These are phyloP conservation scores for Tetragonia tetragonoides DNA, from an alignment of 148 eudicot genomes.

Conservation along the genomic window DNA sequence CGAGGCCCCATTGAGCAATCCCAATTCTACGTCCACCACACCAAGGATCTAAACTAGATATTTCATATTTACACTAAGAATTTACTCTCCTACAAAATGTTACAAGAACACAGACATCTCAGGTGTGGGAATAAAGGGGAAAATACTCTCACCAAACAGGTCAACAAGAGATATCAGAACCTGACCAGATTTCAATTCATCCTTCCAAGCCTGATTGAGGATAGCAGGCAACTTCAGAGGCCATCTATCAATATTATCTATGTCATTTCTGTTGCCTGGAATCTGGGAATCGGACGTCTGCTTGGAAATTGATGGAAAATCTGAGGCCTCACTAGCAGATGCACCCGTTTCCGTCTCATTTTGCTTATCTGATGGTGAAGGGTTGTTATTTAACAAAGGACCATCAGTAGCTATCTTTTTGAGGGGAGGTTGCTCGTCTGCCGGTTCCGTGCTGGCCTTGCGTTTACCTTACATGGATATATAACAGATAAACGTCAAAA, in stretches of 20 bases:
- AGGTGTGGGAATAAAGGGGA: constrained; percentile 58
- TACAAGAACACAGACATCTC: constrained; percentile 58
- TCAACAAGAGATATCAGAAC: constrained; percentile 49
- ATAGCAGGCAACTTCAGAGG: constrained; percentile 37
- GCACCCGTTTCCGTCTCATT: constrained; percentile 23
- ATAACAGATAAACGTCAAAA: background rate
- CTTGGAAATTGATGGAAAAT: constrained; percentile 31
- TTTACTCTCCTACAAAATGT: constrained; percentile 1
- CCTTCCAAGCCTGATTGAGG: constrained; percentile 64
- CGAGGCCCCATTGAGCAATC: too few relatives aligned
- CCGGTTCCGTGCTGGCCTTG: constrained; percentile 38
- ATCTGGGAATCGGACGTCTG: constrained; percentile 12
- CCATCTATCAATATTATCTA: constrained; percentile 19
- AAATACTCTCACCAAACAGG: constrained; percentile 59
- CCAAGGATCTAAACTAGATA: background rate
- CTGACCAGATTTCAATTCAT: constrained; percentile 61
- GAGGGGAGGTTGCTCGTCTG: constrained; percentile 45
- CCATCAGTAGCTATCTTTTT: constrained; percentile 51
- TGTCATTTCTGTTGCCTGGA: constrained; percentile 16
- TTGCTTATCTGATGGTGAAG: constrained; percentile 30
- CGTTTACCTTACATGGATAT: constrained; percentile 50
- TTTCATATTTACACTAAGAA: background rate
- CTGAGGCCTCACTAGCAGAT: constrained; percentile 22
- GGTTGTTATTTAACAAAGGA: constrained; percentile 29
- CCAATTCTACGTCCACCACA: background rate